A percentile compares a stretch with the other conserved stretches of the same genome.
Evolutionary conservation across 2,329 filamentous ascomycete genomes (phyloP).

Genomic region (Fusarium sp.): DNA sequence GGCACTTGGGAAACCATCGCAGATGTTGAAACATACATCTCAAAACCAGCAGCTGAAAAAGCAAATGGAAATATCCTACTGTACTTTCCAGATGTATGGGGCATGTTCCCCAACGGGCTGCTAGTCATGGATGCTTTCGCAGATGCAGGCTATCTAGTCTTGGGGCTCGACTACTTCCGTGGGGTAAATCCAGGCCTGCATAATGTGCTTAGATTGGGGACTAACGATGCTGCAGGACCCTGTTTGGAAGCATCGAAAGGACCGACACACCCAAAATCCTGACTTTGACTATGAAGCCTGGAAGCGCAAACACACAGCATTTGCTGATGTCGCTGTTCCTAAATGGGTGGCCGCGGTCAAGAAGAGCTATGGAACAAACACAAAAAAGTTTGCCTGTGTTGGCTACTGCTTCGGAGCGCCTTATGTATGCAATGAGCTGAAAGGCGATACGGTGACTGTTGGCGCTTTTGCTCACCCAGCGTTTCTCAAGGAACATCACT

Average conservation of each 20-base stretch:
- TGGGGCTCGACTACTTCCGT: slow-evolving; percentile 6
- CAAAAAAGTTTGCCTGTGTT: not conserved
- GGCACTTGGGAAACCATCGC: not conserved
- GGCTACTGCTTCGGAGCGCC: slow-evolving; percentile 5
- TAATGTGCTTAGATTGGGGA: not conserved
- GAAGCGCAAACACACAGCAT: not conserved
- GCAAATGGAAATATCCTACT: not conserved
- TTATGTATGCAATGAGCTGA: not conserved
- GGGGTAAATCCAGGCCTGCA: not conserved
- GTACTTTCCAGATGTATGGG: slow-evolving; percentile 8
- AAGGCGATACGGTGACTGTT: not conserved
- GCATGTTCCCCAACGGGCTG: slow-evolving; percentile 3
- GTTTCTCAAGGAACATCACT: slow-evolving; percentile 6
- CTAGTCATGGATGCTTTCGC: slow-evolving; percentile 5
- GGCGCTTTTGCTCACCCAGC: slow-evolving; percentile 4
- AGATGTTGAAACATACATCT: slow-evolving; percentile 1
- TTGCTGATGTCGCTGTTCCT: not conserved
- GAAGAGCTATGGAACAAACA: not conserved
- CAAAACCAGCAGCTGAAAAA: not conserved
- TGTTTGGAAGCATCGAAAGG: slow-evolving; percentile 3
- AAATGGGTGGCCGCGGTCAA: not conserved
- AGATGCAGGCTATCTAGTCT: not conserved
- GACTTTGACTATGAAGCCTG: slow-evolving; percentile 3
- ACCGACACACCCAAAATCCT: not conserved
- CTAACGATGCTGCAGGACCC: not conserved